Conservation (phyloP, 805 yeast genomes). For the Zygotorulaspora sp. region DNA sequence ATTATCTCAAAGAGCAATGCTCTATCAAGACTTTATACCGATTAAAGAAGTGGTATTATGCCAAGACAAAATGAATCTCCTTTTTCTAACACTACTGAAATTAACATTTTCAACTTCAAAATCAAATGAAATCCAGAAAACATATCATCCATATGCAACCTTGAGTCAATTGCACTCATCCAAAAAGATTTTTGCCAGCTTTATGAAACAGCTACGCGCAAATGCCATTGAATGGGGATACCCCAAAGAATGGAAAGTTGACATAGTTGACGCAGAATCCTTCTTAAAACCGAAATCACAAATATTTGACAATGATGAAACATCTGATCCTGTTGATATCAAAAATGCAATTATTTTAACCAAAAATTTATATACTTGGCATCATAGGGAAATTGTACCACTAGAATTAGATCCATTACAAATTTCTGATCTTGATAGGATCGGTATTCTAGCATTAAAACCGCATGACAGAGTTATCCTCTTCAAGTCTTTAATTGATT, state of each 20-base stretch:
- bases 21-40: constrained; percentile 17
- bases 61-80: constrained; percentile 29
- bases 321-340: constrained; percentile 20
- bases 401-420: constrained; percentile 27
- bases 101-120: constrained; percentile 20
- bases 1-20: constrained; percentile 7
- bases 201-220: constrained; percentile 22
- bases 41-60: constrained; percentile 19
- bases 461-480: constrained; percentile 28
- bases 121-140: constrained; percentile 14
- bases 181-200: constrained; percentile 22
- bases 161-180: constrained; percentile 17
- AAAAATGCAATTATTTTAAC: constrained; percentile 20
- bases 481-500: constrained; percentile 23
- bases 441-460: constrained; percentile 25
- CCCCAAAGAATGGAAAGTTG: constrained; percentile 29
- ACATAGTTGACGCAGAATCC: constrained; percentile 6
- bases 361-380: constrained; percentile 20
- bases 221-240: constrained; percentile 29
- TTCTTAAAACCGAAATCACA: constrained; percentile 13
- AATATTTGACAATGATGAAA: constrained; percentile 18
- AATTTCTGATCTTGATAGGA: constrained; percentile 20
- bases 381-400: constrained; percentile 15
- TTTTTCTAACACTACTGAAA: constrained; percentile 26
- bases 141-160: constrained; percentile 18